phyloP scores from a whole-genome alignment of 2,329 filamentous ascomycete genomes.

The Fusarium euwallaceae region DNA sequence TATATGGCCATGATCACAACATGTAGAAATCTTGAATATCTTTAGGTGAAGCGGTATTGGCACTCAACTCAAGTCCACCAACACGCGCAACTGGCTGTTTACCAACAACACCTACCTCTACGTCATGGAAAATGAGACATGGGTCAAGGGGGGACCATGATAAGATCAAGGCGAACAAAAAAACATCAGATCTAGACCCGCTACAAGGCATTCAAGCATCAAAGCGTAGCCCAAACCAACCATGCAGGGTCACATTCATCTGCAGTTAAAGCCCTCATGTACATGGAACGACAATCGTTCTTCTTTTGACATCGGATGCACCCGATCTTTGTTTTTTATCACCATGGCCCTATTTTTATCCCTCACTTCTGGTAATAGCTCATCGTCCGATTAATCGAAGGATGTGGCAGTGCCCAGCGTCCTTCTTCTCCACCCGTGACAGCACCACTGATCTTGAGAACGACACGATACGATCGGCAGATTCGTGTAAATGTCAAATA shows the following conservation, averaged over 20 bases:
- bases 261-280: neutral
- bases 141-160: neutral
- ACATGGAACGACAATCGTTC: neutral
- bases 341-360: neutral
- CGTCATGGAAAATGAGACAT: neutral
- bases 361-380: neutral
- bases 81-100: neutral
- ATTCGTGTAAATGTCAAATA: neutral
- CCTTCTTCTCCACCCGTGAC: neutral
- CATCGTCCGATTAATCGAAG: neutral
- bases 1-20: neutral
- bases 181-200: slow-evolving; percentile 2
- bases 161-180: neutral
- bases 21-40: neutral
- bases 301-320: neutral
- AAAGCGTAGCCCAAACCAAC: neutral
- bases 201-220: neutral
- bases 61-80: neutral
- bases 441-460: neutral
- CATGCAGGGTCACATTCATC: neutral
- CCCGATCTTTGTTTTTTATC: neutral
- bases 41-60: neutral
- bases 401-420: slow-evolving; percentile 1
- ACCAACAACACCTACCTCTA: neutral
- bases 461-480: neutral